A percentile compares a stretch with the other conserved stretches of the same genome.
These are phyloP conservation scores for Alternaria rosae DNA, from an alignment of 2,329 filamentous ascomycete species.

Conservation along the genomic window DNA sequence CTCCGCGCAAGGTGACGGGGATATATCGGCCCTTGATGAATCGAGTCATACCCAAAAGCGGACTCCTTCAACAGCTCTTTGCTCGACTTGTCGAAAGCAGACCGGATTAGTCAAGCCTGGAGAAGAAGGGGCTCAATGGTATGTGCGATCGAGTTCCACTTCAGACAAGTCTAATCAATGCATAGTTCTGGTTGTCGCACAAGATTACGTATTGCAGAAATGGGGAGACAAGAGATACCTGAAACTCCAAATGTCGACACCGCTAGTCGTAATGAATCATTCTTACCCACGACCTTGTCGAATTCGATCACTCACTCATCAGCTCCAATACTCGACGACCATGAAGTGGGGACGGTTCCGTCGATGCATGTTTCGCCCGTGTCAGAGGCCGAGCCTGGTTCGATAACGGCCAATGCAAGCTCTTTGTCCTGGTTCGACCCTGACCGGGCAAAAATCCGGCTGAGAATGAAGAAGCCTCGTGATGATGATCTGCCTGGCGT, in stretches of 20 bases:
- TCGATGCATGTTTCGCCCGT: not conserved
- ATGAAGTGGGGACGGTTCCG: not conserved
- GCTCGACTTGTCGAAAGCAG: slow-evolving; percentile 22
- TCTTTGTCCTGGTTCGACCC: slow-evolving; percentile 8
- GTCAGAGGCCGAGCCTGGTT: not conserved
- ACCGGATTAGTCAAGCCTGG: slow-evolving; percentile 1
- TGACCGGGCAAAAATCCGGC: not conserved
- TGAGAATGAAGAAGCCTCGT: slow-evolving; percentile 8
- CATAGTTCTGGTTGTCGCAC: slow-evolving; percentile 18
- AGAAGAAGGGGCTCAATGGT: slow-evolving; percentile 16
- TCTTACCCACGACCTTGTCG: not conserved
- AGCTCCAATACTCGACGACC: not conserved
- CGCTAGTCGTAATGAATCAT: not conserved
- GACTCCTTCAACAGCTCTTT: slow-evolving; percentile 7
- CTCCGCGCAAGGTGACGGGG: not conserved
- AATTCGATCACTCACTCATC: not conserved
- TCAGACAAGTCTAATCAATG: not conserved
- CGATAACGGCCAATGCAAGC: not conserved
- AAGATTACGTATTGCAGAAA: not conserved
- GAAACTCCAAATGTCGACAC: slow-evolving; percentile 20
- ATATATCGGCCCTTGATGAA: not conserved
- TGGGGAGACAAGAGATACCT: slow-evolving; percentile 18
- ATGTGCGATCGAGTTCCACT: not conserved
- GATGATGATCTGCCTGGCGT: not conserved
- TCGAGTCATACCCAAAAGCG: not conserved